Evolutionary conservation across 371 early-diverging fungal species (phyloP).

Genomic region (Circinella umbellata): DNA sequence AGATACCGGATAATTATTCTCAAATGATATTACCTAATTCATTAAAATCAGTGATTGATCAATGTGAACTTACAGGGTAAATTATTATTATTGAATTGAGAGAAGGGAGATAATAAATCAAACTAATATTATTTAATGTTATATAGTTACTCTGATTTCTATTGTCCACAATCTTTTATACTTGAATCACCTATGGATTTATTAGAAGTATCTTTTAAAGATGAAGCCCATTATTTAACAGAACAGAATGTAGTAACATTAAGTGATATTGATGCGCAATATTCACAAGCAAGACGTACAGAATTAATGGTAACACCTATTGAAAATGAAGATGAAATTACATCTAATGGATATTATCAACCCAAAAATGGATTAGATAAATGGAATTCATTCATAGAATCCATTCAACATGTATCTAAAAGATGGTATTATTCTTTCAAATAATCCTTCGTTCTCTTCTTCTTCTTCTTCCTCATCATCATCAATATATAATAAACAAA

Average conservation of each 20-base stretch:
- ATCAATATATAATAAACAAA: no score
- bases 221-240: constrained; percentile 30
- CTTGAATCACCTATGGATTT: constrained; percentile 24
- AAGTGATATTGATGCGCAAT: constrained; percentile 38
- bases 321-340: constrained; percentile 6
- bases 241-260: constrained; percentile 29
- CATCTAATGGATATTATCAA: constrained; percentile 4
- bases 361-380: constrained; percentile 18
- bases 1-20: background rate
- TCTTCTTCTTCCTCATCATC: no score
- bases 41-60: constrained; percentile 17
- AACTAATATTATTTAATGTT: background rate
- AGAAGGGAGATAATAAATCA: background rate
- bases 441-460: no score
- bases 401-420: constrained; percentile 14
- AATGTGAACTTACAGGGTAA: constrained; percentile 33
- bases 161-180: constrained; percentile 26
- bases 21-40: constrained; percentile 9
- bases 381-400: constrained; percentile 20
- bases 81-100: no score
- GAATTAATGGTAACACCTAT: constrained; percentile 38
- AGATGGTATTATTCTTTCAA: constrained; percentile 19
- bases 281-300: constrained; percentile 27
- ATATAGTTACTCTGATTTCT: constrained; percentile 35
- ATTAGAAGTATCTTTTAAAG: constrained; percentile 33